A percentile compares a stretch with the other conserved stretches of the same genome.
phyloP scores from a whole-genome alignment of 1,284 basidiomycete species.

The Singerocomus inundabilis region DNA sequence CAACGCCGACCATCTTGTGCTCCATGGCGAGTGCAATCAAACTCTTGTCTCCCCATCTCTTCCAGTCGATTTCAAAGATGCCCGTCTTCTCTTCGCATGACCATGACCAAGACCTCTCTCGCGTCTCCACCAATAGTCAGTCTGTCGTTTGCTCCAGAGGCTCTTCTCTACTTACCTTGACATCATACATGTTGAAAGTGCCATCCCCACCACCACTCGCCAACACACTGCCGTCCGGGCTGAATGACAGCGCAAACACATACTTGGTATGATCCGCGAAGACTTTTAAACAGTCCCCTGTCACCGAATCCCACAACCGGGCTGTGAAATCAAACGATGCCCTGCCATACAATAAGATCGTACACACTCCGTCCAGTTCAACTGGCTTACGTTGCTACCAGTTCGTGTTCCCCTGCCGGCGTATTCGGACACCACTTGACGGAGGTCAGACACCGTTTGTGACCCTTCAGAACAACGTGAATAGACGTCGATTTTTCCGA shows the following conservation, averaged over 20 bases:
- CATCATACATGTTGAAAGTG: constrained; percentile 34
- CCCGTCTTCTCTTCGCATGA: constrained; percentile 35
- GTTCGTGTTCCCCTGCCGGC: constrained; percentile 46
- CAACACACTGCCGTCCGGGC: constrained; percentile 52
- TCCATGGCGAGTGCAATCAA: constrained; percentile 39
- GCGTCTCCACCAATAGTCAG: constrained; percentile 24
- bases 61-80: constrained; percentile 41
- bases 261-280: constrained; percentile 66
- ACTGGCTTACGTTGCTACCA: constrained; percentile 66
- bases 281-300: constrained; percentile 66
- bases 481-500: constrained; percentile 24
- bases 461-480: constrained; percentile 56
- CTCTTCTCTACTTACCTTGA: constrained; percentile 25
- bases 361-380: background rate
- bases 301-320: constrained; percentile 74
- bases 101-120: constrained; percentile 36
- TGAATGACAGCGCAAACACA: constrained; percentile 68
- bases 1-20: constrained; percentile 35
- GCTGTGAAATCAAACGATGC: constrained; percentile 76
- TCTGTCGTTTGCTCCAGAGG: background rate
- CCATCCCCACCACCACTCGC: constrained; percentile 40
- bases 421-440: constrained; percentile 70
- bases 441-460: constrained; percentile 63
- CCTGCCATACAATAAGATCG: constrained; percentile 36
- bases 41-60: constrained; percentile 30